These are phyloP conservation scores for Populus tomentosa DNA, from an alignment of 441 rosid genomes.

Conservation along the genomic window DNA sequence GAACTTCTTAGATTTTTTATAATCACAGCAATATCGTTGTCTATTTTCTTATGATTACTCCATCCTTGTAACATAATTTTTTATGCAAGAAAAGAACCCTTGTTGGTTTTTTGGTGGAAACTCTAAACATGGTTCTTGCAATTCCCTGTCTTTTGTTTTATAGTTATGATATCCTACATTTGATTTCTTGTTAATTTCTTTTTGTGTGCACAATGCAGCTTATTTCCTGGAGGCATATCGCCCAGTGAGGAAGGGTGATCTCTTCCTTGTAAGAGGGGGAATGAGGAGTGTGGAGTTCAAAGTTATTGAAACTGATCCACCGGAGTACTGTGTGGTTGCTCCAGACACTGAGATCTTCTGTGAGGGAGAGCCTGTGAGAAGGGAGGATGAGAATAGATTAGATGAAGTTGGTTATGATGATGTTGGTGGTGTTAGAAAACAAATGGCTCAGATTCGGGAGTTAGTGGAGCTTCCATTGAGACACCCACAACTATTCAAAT, in stretches of 20 bases:
- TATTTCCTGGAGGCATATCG: slow-evolving; percentile 75
- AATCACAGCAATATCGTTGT: no score
- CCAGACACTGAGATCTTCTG: slow-evolving; percentile 80
- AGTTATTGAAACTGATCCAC: no score
- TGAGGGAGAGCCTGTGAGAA: slow-evolving; percentile 66
- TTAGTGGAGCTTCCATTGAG: slow-evolving; percentile 79
- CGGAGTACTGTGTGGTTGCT: slow-evolving; percentile 71
- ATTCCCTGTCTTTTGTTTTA: slow-evolving; percentile 22
- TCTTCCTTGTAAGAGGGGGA: slow-evolving; percentile 71
- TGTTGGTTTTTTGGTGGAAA: not conserved
- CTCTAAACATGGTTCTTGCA: not conserved
- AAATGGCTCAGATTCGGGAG: slow-evolving; percentile 84
- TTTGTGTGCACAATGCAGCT: slow-evolving; percentile 31
- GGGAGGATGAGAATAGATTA: slow-evolving; percentile 74
- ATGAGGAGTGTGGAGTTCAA: slow-evolving; percentile 78
- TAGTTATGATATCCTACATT: slow-evolving; percentile 20
- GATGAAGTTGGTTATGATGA: slow-evolving; percentile 85
- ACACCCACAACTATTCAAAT: slow-evolving; percentile 72
- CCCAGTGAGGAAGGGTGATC: slow-evolving; percentile 72
- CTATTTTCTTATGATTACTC: no score
- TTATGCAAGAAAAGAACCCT: not conserved
- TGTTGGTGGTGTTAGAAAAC: slow-evolving; percentile 86
- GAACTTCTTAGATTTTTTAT: no score
- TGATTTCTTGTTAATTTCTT: slow-evolving; percentile 16
- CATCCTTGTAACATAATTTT: no score